A percentile compares a stretch with the other conserved stretches of the same genome.
Evolutionary conservation across 306 rosid genomes (phyloP).

Genomic region (Datisca glomerata): DNA sequence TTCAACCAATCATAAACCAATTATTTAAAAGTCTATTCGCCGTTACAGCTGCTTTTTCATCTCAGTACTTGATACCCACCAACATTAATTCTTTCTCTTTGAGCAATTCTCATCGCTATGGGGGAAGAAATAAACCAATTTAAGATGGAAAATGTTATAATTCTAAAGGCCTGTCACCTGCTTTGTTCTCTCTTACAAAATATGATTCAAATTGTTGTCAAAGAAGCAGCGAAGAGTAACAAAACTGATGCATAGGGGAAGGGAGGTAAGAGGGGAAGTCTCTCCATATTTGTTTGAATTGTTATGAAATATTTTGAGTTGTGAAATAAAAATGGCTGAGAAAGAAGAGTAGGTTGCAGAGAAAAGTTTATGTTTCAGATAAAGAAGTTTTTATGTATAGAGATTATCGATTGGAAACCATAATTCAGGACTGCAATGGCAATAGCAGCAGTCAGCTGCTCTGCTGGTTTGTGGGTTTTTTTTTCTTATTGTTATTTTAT

Average conservation of each 20-base stretch:
- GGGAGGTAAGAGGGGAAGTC: constrained; percentile 62
- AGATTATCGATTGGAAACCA: constrained; percentile 61
- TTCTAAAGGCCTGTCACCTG: constrained; percentile 4
- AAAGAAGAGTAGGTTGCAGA: constrained; percentile 74
- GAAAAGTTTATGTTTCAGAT: constrained; percentile 20
- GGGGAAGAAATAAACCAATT: constrained; percentile 15
- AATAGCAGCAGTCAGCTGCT: constrained; percentile 34
- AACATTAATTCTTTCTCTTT: constrained; percentile 16
- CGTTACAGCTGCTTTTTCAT: constrained; percentile 27
- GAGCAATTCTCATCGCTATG: constrained; percentile 72
- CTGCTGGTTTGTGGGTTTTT: constrained; percentile 46
- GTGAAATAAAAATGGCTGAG: constrained; percentile 83
- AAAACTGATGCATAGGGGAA: constrained; percentile 8
- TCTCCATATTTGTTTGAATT: constrained; percentile 78
- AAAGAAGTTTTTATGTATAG: constrained; percentile 58
- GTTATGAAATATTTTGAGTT: constrained; percentile 72
- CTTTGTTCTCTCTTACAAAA: constrained; percentile 8
- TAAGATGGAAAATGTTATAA: constrained; percentile 8
- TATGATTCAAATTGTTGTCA: not conserved
- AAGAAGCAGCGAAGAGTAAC: not conserved
- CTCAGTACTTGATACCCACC: constrained; percentile 14
- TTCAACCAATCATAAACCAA: constrained; percentile 13
- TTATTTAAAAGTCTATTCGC: constrained; percentile 18
- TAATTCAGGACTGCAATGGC: constrained; percentile 46
- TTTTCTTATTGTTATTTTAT: constrained; percentile 29